These are phyloP conservation scores for Salvia hispanica DNA, from an alignment of 257 asterid species.

Conservation along the genomic window DNA sequence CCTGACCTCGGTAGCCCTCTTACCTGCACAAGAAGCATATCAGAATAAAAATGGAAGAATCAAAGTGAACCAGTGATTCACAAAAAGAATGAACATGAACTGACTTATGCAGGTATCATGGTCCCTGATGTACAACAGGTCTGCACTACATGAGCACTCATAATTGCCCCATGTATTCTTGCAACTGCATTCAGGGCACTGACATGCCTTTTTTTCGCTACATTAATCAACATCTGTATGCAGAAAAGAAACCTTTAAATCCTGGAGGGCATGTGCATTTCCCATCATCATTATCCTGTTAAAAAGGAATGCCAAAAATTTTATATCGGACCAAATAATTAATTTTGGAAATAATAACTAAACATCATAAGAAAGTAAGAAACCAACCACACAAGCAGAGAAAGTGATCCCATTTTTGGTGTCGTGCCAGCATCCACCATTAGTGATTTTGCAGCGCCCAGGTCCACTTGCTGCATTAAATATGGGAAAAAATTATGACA, in stretches of 20 bases:
- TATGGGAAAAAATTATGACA: neutral
- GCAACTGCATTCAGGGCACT: slow-evolving; percentile 90
- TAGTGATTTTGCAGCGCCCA: slow-evolving; percentile 78
- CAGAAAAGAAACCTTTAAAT: slow-evolving; percentile 48
- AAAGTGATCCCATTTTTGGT: slow-evolving; percentile 54
- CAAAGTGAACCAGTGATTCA: neutral
- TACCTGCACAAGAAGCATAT: slow-evolving; percentile 54
- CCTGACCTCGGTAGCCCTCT: slow-evolving; percentile 58
- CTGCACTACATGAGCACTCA: slow-evolving; percentile 74
- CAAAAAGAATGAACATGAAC: neutral
- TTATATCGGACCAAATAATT: slow-evolving; percentile 17
- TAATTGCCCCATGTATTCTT: slow-evolving; percentile 86
- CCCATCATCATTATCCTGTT: slow-evolving; percentile 69
- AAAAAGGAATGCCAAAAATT: neutral
- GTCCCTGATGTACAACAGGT: slow-evolving; percentile 74
- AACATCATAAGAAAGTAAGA: neutral
- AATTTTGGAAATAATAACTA: neutral
- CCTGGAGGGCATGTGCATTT: slow-evolving; percentile 85
- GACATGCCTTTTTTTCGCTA: slow-evolving; percentile 79
- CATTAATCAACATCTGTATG: slow-evolving; percentile 76
- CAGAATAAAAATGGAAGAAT: neutral
- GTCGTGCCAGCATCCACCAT: slow-evolving; percentile 96
- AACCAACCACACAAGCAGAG: slow-evolving; percentile 86
- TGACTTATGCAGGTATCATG: slow-evolving; percentile 63
- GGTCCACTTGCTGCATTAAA: slow-evolving; percentile 47